phyloP scores from a whole-genome alignment of 169 alveolate species.

The Sarcocystis neurona region DNA sequence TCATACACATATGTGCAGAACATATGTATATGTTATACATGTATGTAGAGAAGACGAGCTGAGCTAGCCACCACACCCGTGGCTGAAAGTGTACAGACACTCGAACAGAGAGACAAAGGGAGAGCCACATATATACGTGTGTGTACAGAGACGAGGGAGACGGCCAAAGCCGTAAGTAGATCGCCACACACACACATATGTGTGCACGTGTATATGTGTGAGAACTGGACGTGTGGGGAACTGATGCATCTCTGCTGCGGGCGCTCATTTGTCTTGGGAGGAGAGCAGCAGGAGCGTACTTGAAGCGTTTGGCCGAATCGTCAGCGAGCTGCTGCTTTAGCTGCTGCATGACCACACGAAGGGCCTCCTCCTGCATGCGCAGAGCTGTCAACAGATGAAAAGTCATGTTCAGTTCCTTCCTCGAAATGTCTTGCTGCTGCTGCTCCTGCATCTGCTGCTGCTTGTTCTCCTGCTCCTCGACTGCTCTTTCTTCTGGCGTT shows the following conservation, averaged over 20 bases:
- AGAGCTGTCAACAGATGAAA: neutral
- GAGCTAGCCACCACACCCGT: no score
- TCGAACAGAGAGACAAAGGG: neutral
- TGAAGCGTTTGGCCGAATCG: neutral
- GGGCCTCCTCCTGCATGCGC: slow-evolving; percentile 2
- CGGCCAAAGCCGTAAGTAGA: neutral
- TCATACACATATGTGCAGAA: no score
- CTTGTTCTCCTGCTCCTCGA: no score
- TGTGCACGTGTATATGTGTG: no score
- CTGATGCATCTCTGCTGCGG: neutral
- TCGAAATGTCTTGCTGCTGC: neutral
- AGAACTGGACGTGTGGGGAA: neutral
- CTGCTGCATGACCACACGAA: neutral
- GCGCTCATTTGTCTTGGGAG: neutral
- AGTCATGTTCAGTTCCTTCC: neutral
- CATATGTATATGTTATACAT: no score
- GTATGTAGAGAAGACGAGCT: no score
- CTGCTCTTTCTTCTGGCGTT: no score
- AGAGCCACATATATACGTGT: no score
- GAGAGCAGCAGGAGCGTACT: neutral
- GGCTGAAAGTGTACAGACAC: no score
- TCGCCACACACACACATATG: neutral
- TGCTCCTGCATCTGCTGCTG: slow-evolving; percentile 25
- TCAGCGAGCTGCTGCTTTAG: slow-evolving; percentile 12
- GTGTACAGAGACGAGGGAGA: neutral